Evolutionary conservation across 768 basidiomycete genomes (phyloP).

Genomic region (Hericium coralloides): DNA sequence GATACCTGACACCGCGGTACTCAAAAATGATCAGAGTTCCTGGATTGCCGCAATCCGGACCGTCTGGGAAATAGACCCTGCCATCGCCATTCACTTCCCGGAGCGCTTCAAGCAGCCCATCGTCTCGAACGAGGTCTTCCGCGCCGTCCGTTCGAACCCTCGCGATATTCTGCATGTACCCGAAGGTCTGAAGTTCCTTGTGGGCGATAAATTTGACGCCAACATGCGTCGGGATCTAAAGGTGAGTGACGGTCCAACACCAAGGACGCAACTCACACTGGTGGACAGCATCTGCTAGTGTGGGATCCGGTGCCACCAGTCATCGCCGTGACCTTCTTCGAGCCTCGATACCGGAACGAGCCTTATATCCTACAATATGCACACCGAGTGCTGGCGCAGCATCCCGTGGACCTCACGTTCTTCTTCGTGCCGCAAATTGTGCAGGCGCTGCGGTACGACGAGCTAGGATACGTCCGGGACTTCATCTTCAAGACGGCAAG

Average conservation of each 20-base stretch:
- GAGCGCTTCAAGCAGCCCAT: conserved; percentile 75
- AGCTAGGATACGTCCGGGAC: conserved; percentile 82
- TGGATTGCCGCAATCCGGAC: conserved; percentile 66
- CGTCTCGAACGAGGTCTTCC: conserved; percentile 64
- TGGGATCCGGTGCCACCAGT: conserved; percentile 88
- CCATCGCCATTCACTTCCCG: conserved; percentile 72
- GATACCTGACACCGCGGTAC: not conserved
- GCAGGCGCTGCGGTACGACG: conserved; percentile 87
- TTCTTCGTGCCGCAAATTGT: conserved; percentile 99
- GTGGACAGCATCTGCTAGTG: conserved; percentile 65
- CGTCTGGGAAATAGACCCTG: conserved; percentile 78
- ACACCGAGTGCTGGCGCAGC: conserved; percentile 88
- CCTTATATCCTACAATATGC: conserved; percentile 91
- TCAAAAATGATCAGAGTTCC: conserved; percentile 31
- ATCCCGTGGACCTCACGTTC: conserved; percentile 91
- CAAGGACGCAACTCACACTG: not conserved
- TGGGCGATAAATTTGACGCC: conserved; percentile 62
- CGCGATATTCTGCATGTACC: conserved; percentile 61
- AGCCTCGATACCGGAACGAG: conserved; percentile 74
- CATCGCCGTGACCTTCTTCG: conserved; percentile 76
- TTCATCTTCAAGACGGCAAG: conserved; percentile 98
- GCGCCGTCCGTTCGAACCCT: conserved; percentile 67
- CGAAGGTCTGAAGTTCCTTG: conserved; percentile 72
- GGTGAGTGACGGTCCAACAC: conserved; percentile 31
- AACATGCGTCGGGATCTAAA: conserved; percentile 60